phyloP scores from a whole-genome alignment of 805 yeast genomes.

The Nakazawaea holstii region DNA sequence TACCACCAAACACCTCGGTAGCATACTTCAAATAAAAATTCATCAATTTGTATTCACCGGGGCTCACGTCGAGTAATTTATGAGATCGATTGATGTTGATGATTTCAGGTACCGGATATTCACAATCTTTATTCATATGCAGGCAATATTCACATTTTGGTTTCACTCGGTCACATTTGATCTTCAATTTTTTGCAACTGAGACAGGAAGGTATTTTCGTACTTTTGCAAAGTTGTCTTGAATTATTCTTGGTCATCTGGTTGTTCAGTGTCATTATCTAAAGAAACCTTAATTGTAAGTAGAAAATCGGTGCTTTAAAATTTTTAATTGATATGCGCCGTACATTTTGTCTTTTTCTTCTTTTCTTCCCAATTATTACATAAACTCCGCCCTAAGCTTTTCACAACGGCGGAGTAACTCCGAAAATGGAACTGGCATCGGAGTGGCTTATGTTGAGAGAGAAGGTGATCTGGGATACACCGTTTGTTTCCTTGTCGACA shows the following conservation, averaged over 20 bases:
- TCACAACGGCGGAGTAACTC: no score
- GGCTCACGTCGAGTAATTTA: background rate
- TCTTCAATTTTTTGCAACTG: constrained; percentile 6
- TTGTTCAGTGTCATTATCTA: no score
- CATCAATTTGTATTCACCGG: background rate
- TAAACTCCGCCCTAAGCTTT: no score
- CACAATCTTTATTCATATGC: constrained; percentile 1
- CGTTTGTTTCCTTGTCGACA: no score
- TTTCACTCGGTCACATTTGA: constrained; percentile 1
- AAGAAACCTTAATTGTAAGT: no score
- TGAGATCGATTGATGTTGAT: background rate
- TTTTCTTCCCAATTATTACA: no score
- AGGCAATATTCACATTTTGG: constrained; percentile 8
- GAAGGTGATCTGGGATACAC: no score
- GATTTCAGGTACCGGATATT: background rate
- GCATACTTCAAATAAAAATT: background rate
- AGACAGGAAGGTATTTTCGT: background rate
- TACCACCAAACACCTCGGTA: background rate
- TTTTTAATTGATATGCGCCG: no score
- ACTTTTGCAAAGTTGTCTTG: background rate
- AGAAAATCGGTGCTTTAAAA: no score
- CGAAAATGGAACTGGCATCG: no score
- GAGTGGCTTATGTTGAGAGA: no score
- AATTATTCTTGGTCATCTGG: background rate
- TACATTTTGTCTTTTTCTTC: no score